Base-by-base conservation (phyloP, 305 asterid species). In the Fraxinus angustifolia region DNA sequence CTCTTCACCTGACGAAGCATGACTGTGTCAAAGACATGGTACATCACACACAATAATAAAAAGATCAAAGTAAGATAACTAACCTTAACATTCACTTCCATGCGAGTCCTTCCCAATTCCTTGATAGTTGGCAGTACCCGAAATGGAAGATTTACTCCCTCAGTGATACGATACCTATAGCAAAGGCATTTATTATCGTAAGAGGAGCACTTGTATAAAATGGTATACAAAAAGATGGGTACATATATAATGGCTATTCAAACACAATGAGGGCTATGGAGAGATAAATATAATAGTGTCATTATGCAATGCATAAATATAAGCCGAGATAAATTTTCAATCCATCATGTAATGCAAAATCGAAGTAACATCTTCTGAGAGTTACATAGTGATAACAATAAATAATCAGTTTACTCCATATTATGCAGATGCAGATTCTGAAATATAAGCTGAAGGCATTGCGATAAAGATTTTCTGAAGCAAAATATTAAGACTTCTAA, bases 1-100 rank as follows among this genome's bases (percentile, higher is more conserved):
- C 99, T 96, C 90, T 96, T 96, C 76, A 96, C 98, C 99, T 96
- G 84, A 85, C 77, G 42, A 83, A 34, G 79, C 33, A 78, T 21
- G 38, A 77, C 78, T 35, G 26, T 53, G 71, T 79, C 6, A 58
- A 79, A 74, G 21, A 17, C 33, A 79, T 70, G 31, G 19, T 68
- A 35, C 17, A 73, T 19, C 45, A 45, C 58, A 73, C 28, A 81
- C 50, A 76, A 30, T 21, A 17, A 73, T 80, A 73, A 16, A 30
- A 70, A 80, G 53, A 70, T 38, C 76, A 70, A 75, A 72, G 42
- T 80, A 56, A 77, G 78, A 82, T 48, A 77, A 85, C 95, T 80
- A 85, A 94, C 99, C 99, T 94, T 96, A 40, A 96, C 98, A 83
- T 96, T 96, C 88, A 96, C 98, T 91, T 96, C 99, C 99, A 96